Base-by-base conservation (phyloP, 1,284 basidiomycete genomes). In the Sporisorium graminicola region DNA sequence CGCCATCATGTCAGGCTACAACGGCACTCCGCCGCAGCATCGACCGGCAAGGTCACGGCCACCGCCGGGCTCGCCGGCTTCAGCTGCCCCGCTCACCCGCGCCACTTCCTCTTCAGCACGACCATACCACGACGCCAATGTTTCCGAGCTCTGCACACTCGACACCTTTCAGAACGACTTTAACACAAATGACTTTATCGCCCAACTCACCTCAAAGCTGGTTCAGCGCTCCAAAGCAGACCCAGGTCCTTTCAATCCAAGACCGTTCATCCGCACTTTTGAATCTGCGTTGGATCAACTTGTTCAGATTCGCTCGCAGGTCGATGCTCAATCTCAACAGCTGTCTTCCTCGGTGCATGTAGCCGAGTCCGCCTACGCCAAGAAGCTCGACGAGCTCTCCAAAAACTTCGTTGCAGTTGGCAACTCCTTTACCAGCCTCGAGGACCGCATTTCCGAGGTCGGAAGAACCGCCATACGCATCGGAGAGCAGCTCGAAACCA, bases 401-500 rank as follows among this genome's bases (percentile, higher is more conserved):
- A 91, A 91, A 56, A 94, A 94, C 2, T 99, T 99, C 82, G 94
- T 96, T 5, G 74, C 78, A 20, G 83, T 82, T 24, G 78, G 78
- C 37, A 74, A 80, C 42, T 80, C 80, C 0, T 85, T 85, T 53
- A 66, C 52, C 51, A 65, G 72, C 40, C 76, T 85, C 22, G 83
- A 85, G 49, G 74, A 73, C 27, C 78, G 84, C 47, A 95, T 99
- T 88, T 94, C 91, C 59, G 93, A 96, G 82, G 96, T 99, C 24
- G 94, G 95, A 22, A 90, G 94, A 62, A 95, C 95, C 7, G 95
- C 97, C 3, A 92, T 98, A 59, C 90, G 95, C 46, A 98, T 99
- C 82, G 96, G 95, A 91, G 78, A 81, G 87, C 95, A 99, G 87
- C 90, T 99, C 55, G 96, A 99, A 86, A 92, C 92, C 1, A 92